Percentiles rank a stretch among this genome's conserved stretches.
phyloP scores from a whole-genome alignment of 2,329 filamentous ascomycete species.

The Fusarium redolens region DNA sequence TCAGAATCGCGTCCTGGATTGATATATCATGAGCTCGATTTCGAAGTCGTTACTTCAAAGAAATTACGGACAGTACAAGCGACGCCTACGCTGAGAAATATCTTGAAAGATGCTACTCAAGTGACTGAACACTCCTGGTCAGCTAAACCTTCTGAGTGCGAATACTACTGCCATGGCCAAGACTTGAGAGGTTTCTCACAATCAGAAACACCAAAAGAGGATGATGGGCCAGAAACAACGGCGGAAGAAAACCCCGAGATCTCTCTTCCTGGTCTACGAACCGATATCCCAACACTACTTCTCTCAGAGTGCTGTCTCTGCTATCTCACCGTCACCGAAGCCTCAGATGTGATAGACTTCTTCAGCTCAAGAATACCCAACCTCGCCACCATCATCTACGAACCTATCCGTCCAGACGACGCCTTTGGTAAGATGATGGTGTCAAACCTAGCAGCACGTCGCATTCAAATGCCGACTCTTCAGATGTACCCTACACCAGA shows the following conservation, averaged over 20 bases:
- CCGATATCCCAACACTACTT: constrained; percentile 79
- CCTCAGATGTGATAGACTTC: constrained; percentile 72
- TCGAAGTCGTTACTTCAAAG: constrained; percentile 75
- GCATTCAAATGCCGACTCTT: constrained; percentile 87
- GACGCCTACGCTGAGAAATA: constrained; percentile 54
- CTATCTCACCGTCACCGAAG: constrained; percentile 78
- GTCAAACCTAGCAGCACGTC: constrained; percentile 83
- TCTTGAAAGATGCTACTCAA: constrained; percentile 53
- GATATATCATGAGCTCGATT: constrained; percentile 93
- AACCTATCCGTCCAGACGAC: constrained; percentile 86
- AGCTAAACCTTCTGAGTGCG: constrained; percentile 52
- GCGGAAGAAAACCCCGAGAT: constrained; percentile 1
- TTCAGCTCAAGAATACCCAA: constrained; percentile 66
- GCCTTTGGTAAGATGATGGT: constrained; percentile 94
- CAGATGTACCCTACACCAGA: constrained; percentile 74
- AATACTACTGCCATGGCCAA: constrained; percentile 70
- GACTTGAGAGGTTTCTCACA: constrained; percentile 68
- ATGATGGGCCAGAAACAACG: background rate
- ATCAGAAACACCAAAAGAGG: background rate
- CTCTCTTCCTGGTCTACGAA: constrained; percentile 57
- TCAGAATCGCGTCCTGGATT: constrained; percentile 57
- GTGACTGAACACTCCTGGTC: constrained; percentile 55
- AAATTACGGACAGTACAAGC: constrained; percentile 70
- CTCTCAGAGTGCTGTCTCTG: constrained; percentile 96
- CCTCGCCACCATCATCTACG: constrained; percentile 80